phyloP scores from a whole-genome alignment of 192 early-diverging fungal genomes.

The Kickxella alabastrina region DNA sequence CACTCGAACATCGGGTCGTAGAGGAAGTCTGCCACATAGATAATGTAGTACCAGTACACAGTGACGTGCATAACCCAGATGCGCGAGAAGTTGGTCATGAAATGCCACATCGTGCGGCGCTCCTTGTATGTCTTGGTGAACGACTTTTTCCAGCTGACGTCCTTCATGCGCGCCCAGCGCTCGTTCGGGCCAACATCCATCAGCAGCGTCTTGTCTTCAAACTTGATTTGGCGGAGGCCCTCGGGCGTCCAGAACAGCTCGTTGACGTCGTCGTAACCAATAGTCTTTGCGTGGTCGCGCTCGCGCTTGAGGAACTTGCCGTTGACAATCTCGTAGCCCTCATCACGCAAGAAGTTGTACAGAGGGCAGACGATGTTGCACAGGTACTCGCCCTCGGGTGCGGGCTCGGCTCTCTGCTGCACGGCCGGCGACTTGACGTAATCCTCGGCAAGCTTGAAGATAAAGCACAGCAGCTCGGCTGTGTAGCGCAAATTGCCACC shows the following conservation, averaged over 20 bases:
- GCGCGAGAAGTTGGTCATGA: constrained; percentile 78
- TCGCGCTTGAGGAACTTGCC: constrained; percentile 71
- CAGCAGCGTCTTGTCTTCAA: constrained; percentile 57
- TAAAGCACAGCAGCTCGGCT: constrained; percentile 71
- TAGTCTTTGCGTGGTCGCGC: constrained; percentile 68
- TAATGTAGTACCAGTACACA: constrained; percentile 76
- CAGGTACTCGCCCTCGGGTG: constrained; percentile 67
- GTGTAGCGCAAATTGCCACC: constrained; percentile 70
- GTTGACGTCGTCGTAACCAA: constrained; percentile 83
- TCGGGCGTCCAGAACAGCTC: constrained; percentile 77
- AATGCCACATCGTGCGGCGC: constrained; percentile 77
- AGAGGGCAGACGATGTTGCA: constrained; percentile 65
- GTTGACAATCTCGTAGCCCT: constrained; percentile 65
- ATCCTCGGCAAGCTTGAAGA: constrained; percentile 67
- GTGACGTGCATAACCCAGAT: constrained; percentile 83
- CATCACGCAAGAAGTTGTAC: constrained; percentile 70
- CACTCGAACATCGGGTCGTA: constrained; percentile 57
- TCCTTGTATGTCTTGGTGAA: constrained; percentile 83
- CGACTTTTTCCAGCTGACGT: constrained; percentile 66
- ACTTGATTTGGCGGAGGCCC: constrained; percentile 56
- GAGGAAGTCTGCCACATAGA: constrained; percentile 63
- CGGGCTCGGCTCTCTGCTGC: constrained; percentile 53
- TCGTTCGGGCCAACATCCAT: constrained; percentile 60
- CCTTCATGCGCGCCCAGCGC: constrained; percentile 58
- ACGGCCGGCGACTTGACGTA: constrained; percentile 54